These are phyloP conservation scores for Escovopsis sp. DNA, from an alignment of 2,329 filamentous ascomycete species.

Conservation along the genomic window DNA sequence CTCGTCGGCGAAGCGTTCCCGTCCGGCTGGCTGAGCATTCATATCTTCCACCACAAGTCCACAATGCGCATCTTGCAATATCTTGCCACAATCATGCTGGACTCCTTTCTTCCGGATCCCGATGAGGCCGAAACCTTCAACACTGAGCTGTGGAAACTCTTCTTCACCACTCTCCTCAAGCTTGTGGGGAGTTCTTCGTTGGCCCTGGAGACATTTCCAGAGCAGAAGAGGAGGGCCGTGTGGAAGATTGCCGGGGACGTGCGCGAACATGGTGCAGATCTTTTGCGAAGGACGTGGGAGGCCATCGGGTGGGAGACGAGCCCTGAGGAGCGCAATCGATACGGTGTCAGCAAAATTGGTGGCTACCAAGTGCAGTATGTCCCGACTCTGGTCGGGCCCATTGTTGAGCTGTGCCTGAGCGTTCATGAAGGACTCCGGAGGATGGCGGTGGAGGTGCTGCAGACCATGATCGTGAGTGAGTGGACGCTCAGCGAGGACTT, in stretches of 20 bases:
- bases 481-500: constrained; percentile 93
- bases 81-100: constrained; percentile 63
- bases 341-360: constrained; percentile 71
- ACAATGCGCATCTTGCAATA: constrained; percentile 78
- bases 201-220: constrained; percentile 87
- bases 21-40: constrained; percentile 75
- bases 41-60: constrained; percentile 85
- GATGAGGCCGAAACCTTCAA: constrained; percentile 88
- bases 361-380: constrained; percentile 99
- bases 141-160: constrained; percentile 84
- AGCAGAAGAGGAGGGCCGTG: constrained; percentile 88
- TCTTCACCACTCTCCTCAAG: constrained; percentile 78
- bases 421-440: constrained; percentile 82
- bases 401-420: constrained; percentile 86
- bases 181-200: constrained; percentile 80
- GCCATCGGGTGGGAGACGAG: constrained; percentile 93
- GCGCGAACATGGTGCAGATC: constrained; percentile 74
- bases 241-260: constrained; percentile 99
- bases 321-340: constrained; percentile 61
- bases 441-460: constrained; percentile 84
- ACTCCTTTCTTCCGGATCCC: constrained; percentile 71
- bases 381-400: constrained; percentile 75
- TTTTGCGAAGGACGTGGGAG: constrained; percentile 79
- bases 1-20: constrained; percentile 84
- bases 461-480: constrained; percentile 97